Conservation (phyloP, 108 stramenopile species). For the Hondaea fermentalgiana region DNA sequence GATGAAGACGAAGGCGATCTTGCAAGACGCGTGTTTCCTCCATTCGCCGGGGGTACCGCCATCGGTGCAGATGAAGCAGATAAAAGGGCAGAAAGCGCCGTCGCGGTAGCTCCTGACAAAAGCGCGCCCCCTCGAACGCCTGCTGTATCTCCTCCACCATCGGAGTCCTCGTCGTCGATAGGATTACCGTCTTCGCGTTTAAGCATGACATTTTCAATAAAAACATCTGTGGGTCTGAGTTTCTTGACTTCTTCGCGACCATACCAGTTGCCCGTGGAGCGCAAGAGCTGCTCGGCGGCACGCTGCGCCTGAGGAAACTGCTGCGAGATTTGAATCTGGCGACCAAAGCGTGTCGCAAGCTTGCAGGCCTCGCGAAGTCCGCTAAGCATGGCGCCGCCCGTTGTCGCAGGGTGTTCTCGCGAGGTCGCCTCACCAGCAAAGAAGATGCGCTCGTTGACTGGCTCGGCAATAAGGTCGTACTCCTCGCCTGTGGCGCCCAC, state of each 20-base stretch:
- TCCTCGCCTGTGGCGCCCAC: not conserved
- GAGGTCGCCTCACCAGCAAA: not conserved
- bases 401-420: not conserved
- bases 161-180: too few species aligned
- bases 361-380: slow-evolving; percentile 8
- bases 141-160: too few species aligned
- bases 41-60: too few species aligned
- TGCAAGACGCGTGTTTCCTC: too few species aligned
- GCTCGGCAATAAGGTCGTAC: not conserved
- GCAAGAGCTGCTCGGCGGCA: not conserved
- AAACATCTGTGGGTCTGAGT: not conserved
- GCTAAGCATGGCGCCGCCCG: not conserved
- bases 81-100: too few species aligned
- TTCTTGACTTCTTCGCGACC: not conserved
- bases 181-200: not conserved
- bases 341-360: not conserved
- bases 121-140: too few species aligned
- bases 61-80: too few species aligned
- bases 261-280: not conserved
- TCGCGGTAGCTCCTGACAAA: too few species aligned
- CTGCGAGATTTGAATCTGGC: not conserved
- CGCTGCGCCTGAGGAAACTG: not conserved
- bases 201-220: not conserved
- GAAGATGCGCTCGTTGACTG: not conserved
- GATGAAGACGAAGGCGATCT: too few species aligned